These are phyloP conservation scores for Lactifluus echinatus DNA, from an alignment of 768 basidiomycete genomes.

Conservation along the genomic window DNA sequence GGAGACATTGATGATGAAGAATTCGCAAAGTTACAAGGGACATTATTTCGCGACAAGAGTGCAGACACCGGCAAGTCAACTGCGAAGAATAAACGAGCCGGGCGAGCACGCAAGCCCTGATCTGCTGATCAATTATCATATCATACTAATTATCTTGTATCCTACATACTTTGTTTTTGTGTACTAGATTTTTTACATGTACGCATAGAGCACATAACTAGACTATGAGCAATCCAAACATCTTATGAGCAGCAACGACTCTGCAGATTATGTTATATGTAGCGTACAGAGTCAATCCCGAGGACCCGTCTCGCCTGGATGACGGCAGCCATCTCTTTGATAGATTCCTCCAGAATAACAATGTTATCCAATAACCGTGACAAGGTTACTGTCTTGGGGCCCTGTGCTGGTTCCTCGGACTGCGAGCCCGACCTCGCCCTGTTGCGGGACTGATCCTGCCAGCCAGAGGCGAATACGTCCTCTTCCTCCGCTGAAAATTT, in stretches of 20 bases:
- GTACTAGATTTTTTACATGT: constrained; percentile 2
- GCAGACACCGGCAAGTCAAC: constrained; percentile 1
- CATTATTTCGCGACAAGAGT: constrained; percentile 39
- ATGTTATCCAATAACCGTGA: constrained; percentile 88
- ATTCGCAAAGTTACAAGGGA: constrained; percentile 52
- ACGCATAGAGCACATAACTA: constrained; percentile 1
- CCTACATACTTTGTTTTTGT: neutral
- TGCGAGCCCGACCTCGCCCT: constrained; percentile 19
- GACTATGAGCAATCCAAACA: constrained; percentile 1
- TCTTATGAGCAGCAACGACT: neutral
- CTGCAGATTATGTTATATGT: constrained; percentile 38
- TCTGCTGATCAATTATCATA: neutral
- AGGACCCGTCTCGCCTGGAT: constrained; percentile 75
- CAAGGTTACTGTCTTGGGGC: constrained; percentile 49
- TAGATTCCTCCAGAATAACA: constrained; percentile 88
- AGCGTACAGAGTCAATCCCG: constrained; percentile 76
- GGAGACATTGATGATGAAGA: constrained; percentile 62
- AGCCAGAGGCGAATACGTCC: constrained; percentile 55
- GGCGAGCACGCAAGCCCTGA: constrained; percentile 11
- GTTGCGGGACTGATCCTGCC: constrained; percentile 32
- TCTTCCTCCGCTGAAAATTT: constrained; percentile 57
- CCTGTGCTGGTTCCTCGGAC: constrained; percentile 27
- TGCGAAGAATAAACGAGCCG: constrained; percentile 11
- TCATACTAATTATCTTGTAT: neutral
- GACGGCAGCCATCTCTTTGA: constrained; percentile 86